A percentile compares a stretch with the other conserved stretches of the same genome.
Conservation (phyloP, 345 rosid species). For the Crucihimalaya himalaica region DNA sequence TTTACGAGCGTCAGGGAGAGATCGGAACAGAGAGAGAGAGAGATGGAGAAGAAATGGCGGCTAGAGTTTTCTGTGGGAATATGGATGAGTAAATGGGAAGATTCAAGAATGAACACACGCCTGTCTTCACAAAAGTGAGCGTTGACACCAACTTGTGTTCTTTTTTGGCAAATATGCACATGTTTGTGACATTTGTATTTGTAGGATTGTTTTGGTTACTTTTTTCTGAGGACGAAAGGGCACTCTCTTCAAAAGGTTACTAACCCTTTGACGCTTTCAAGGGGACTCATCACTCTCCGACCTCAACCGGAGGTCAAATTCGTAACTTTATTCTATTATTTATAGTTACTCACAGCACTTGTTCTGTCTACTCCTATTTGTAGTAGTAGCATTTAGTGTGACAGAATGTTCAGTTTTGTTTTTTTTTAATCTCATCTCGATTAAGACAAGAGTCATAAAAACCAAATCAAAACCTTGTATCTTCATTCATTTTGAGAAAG, state of each 20-base stretch:
- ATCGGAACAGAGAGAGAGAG: not conserved
- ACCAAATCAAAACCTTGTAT: no score
- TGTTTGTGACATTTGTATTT: not conserved
- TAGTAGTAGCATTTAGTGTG: no score
- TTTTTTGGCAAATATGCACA: constrained; percentile 17
- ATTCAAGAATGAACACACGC: constrained; percentile 1
- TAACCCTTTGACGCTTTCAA: constrained; percentile 30
- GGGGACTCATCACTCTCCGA: not conserved
- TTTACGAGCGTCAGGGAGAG: not conserved
- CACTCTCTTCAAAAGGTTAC: constrained; percentile 9
- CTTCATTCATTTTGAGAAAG: no score
- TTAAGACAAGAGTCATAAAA: no score
- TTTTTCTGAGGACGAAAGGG: constrained; percentile 20
- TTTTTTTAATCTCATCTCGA: not conserved
- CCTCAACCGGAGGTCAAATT: not conserved
- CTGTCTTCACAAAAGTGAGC: not conserved
- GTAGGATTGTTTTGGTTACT: not conserved
- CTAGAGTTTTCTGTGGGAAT: constrained; percentile 6
- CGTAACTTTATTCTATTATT: not conserved
- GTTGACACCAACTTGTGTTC: constrained; percentile 29
- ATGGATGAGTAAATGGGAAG: not conserved
- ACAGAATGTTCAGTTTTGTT: no score
- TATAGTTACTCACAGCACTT: no score
- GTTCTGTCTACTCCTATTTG: no score
- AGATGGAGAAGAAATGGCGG: constrained; percentile 1